These are phyloP conservation scores for Colletotrichum incanum DNA, from an alignment of 2,329 filamentous ascomycete species.

Conservation along the genomic window DNA sequence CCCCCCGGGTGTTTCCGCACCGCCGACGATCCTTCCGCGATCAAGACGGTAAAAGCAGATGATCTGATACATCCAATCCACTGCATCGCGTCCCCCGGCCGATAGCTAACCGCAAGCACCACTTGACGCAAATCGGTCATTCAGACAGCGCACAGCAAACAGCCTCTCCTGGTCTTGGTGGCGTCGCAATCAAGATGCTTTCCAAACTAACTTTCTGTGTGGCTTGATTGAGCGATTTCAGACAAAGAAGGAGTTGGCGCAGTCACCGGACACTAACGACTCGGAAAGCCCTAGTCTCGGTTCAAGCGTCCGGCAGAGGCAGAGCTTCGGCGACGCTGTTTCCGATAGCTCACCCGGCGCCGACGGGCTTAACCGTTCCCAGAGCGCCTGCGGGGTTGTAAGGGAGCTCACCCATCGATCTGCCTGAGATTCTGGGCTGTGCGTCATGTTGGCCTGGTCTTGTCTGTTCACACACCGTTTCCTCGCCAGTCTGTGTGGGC, in stretches of 20 bases:
- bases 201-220: neutral
- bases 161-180: neutral
- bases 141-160: neutral
- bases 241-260: neutral
- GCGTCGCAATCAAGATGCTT: neutral
- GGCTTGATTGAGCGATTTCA: neutral
- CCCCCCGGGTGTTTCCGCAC: too few relatives aligned
- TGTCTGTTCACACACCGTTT: conserved; percentile 9
- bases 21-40: conserved; percentile 11
- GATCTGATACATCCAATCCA: neutral
- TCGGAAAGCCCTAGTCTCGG: neutral
- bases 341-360: conserved; percentile 17
- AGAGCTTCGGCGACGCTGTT: conserved; percentile 22
- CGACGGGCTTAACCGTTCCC: neutral
- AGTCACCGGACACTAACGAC: conserved; percentile 13
- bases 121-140: neutral
- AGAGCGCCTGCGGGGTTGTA: neutral
- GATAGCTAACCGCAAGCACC: neutral
- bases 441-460: neutral
- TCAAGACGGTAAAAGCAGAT: conserved; percentile 4
- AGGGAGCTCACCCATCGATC: neutral
- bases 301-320: neutral
- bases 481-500: conserved; percentile 4
- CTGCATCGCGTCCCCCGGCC: neutral
- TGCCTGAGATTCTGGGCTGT: neutral